These are phyloP conservation scores for Castanopsis chinensis DNA, from an alignment of 306 rosid genomes.

Conservation along the genomic window DNA sequence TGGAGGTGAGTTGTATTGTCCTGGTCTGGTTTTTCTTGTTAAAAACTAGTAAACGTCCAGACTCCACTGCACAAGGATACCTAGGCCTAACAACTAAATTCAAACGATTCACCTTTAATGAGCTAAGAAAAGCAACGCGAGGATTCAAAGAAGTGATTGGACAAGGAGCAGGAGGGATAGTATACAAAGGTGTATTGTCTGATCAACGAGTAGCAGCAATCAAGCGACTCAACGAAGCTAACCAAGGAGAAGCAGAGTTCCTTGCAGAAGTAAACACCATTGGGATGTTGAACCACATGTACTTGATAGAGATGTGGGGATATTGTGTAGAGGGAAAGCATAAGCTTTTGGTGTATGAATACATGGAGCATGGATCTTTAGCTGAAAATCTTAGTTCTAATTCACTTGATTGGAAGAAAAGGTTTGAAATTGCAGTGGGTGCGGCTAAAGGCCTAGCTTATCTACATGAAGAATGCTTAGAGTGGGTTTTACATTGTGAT, in stretches of 20 bases:
- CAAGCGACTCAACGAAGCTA: slow-evolving; percentile 21
- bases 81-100: slow-evolving; percentile 23
- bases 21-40: slow-evolving; percentile 14
- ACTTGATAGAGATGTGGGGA: slow-evolving; percentile 41
- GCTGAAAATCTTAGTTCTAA: slow-evolving; percentile 8
- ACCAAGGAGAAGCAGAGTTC: slow-evolving; percentile 36
- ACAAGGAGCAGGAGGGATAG: slow-evolving; percentile 32
- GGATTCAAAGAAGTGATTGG: slow-evolving; percentile 34
- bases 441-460: slow-evolving; percentile 40
- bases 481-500: slow-evolving; percentile 41
- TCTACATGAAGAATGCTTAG: slow-evolving; percentile 39
- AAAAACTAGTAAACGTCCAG: background rate
- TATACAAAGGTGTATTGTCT: slow-evolving; percentile 23
- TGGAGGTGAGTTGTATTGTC: slow-evolving; percentile 24
- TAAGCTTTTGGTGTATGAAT: slow-evolving; percentile 35
- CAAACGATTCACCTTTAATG: slow-evolving; percentile 21
- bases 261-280: slow-evolving; percentile 33
- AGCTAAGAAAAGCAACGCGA: slow-evolving; percentile 23
- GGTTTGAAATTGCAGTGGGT: slow-evolving; percentile 35
- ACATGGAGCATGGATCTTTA: slow-evolving; percentile 32
- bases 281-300: slow-evolving; percentile 32
- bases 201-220: slow-evolving; percentile 30
- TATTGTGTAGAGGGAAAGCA: slow-evolving; percentile 34
- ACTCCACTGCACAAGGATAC: slow-evolving; percentile 13
- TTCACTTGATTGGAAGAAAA: slow-evolving; percentile 24